phyloP scores from a whole-genome alignment of 2,329 filamentous ascomycete genomes.

The Arthrobotrys conoides region DNA sequence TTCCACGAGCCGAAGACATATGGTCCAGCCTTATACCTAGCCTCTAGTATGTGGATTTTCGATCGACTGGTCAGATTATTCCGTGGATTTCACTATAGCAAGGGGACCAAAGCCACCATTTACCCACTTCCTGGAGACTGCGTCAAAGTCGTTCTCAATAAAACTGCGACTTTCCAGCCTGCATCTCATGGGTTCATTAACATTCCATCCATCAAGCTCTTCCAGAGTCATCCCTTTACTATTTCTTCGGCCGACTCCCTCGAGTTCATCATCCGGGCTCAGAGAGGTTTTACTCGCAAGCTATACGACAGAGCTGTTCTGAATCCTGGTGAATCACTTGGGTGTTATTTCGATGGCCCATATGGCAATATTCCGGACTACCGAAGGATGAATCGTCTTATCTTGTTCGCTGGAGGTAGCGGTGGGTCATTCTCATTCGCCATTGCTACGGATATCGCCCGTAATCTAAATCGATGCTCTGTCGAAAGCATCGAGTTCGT shows the following conservation, averaged over 20 bases:
- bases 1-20: conserved; percentile 72
- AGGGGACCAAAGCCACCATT: conserved; percentile 72
- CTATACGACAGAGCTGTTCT: conserved; percentile 71
- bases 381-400: conserved; percentile 71
- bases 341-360: conserved; percentile 73
- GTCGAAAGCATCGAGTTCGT: conserved; percentile 69
- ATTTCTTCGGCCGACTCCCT: conserved; percentile 70
- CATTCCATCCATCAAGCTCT: conserved; percentile 73
- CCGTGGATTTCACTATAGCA: conserved; percentile 69
- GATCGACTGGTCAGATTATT: conserved; percentile 71
- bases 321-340: conserved; percentile 70
- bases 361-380: conserved; percentile 74
- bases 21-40: conserved; percentile 68
- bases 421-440: conserved; percentile 75
- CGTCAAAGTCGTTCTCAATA: conserved; percentile 73
- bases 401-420: conserved; percentile 75
- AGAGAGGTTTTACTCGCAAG: conserved; percentile 74
- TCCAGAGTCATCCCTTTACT: conserved; percentile 77
- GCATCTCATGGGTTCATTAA: conserved; percentile 77
- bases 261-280: conserved; percentile 74
- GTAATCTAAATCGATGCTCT: conserved; percentile 67
- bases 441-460: conserved; percentile 69
- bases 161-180: conserved; percentile 68
- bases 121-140: conserved; percentile 72
- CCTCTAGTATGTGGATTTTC: conserved; percentile 70